phyloP scores from a whole-genome alignment of 352 stramenopile species.

The Phytophthora citrophthora region DNA sequence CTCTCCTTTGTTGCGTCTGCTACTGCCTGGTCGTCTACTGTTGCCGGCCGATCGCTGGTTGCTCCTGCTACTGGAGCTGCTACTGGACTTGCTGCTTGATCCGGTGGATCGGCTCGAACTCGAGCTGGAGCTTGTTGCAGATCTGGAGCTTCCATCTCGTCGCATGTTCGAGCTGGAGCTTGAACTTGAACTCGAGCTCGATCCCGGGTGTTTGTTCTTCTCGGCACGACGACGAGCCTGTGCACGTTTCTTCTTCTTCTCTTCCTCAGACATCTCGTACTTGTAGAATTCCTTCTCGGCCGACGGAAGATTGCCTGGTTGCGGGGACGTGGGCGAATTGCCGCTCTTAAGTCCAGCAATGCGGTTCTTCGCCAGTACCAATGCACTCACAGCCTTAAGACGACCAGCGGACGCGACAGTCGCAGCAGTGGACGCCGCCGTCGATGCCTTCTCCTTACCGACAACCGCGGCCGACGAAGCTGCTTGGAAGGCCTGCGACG shows the following conservation, averaged over 20 bases:
- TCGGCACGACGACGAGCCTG: conserved; percentile 65
- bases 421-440: conserved; percentile 46
- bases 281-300: conserved; percentile 79
- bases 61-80: conserved; percentile 35
- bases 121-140: conserved; percentile 24
- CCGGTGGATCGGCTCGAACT: conserved; percentile 28
- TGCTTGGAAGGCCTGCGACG: conserved; percentile 61
- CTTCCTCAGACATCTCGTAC: conserved; percentile 84
- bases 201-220: conserved; percentile 53
- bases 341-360: conserved; percentile 38
- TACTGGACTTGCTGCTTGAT: conserved; percentile 37
- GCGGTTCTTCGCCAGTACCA: conserved; percentile 70
- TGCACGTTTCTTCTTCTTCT: conserved; percentile 74
- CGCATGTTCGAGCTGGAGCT: conserved; percentile 14
- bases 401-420: conserved; percentile 57
- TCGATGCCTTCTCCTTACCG: conserved; percentile 62
- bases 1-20: conserved; percentile 37
- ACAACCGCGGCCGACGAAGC: conserved; percentile 57
- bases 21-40: conserved; percentile 39
- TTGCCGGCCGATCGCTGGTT: conserved; percentile 27
- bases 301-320: conserved; percentile 42
- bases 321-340: conserved; percentile 34
- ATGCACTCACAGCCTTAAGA: conserved; percentile 55
- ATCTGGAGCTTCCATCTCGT: conserved; percentile 31
- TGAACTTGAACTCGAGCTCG: conserved; percentile 26